Evolutionary conservation across 805 yeast genomes (phyloP).

Genomic region (Sugiyamaella boreocaroliniensis): DNA sequence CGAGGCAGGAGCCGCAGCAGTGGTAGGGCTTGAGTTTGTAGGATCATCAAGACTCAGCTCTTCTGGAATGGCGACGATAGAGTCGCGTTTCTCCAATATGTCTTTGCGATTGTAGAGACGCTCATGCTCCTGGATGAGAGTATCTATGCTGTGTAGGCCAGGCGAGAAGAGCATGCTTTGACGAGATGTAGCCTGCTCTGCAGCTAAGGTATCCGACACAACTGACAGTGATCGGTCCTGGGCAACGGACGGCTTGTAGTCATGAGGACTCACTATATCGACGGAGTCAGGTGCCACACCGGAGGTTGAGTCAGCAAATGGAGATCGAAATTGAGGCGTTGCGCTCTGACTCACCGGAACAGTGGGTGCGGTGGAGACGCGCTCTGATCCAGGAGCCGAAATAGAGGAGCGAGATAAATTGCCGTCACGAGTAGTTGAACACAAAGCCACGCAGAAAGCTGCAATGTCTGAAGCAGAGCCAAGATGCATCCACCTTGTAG

Average conservation of each 20-base stretch:
- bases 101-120: conserved; percentile 8
- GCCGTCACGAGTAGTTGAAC: conserved; percentile 1
- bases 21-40: not conserved
- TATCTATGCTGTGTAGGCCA: conserved; percentile 6
- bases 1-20: not conserved
- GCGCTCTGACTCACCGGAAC: not conserved
- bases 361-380: not conserved
- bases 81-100: conserved; percentile 5
- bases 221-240: not conserved
- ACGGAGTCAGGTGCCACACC: not conserved
- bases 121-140: conserved; percentile 13
- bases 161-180: conserved; percentile 7
- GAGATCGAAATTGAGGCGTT: conserved; percentile 5
- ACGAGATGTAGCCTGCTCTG: not conserved
- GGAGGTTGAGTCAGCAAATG: conserved; percentile 7
- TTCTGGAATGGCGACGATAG: conserved; percentile 12
- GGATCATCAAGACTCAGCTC: conserved; percentile 9
- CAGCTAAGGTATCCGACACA: not conserved
- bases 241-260: not conserved
- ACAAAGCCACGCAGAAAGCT: conserved; percentile 26
- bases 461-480: conserved; percentile 36
- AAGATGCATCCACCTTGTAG: conserved; percentile 25
- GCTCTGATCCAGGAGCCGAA: not conserved
- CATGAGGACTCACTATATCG: not conserved
- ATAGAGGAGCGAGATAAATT: not conserved